phyloP scores from a whole-genome alignment of 768 basidiomycete species.

The Cyclocybe cylindracea region DNA sequence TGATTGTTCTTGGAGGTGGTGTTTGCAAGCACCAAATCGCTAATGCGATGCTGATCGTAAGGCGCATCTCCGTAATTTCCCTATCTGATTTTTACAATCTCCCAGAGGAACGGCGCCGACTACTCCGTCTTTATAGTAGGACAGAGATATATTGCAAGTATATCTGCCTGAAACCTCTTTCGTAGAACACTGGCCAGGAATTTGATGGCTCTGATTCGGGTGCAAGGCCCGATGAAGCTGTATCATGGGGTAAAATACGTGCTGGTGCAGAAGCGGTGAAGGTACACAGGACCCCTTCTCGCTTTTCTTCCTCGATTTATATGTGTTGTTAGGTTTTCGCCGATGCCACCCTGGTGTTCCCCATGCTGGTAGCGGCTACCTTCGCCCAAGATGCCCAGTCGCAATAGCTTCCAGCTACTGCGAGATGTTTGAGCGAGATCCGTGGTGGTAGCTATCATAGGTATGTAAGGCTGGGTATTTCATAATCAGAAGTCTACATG shows the following conservation, averaged over 20 bases:
- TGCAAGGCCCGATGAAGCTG: constrained; percentile 94
- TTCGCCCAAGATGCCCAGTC: constrained; percentile 57
- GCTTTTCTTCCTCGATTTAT: constrained; percentile 21
- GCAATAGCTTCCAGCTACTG: neutral
- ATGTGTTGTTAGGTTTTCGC: constrained; percentile 64
- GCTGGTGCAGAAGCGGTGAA: constrained; percentile 83
- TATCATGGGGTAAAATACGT: constrained; percentile 98
- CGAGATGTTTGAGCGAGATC: neutral
- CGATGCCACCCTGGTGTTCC: constrained; percentile 97
- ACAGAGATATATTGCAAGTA: constrained; percentile 1
- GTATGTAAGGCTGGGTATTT: neutral
- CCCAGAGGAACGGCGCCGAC: constrained; percentile 80
- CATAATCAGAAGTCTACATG: neutral
- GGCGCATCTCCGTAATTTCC: constrained; percentile 12
- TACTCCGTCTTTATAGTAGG: constrained; percentile 93
- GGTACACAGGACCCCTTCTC: constrained; percentile 38
- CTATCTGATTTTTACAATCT: neutral
- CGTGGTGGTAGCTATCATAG: neutral
- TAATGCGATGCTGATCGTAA: constrained; percentile 98
- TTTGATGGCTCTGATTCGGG: constrained; percentile 99
- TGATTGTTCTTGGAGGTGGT: constrained; percentile 97
- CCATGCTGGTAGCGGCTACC: constrained; percentile 92
- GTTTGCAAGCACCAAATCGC: constrained; percentile 99
- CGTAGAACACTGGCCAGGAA: constrained; percentile 96
- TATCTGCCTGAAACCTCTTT: neutral